Base-by-base conservation (phyloP, 176 grass and related monocot species). In the Phoenix roebelenii region DNA sequence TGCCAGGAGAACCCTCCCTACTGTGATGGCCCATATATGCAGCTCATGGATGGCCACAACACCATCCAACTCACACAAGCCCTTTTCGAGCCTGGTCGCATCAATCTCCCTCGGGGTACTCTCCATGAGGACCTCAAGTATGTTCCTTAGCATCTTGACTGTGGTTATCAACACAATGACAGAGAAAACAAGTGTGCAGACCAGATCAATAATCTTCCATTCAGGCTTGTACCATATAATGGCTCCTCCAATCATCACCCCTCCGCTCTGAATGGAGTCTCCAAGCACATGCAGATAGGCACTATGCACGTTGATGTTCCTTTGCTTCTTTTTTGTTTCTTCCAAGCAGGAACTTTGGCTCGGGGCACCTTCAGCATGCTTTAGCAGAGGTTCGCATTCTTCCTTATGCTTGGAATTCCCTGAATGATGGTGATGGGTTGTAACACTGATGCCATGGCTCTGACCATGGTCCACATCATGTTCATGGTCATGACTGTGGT, bases 121-220 rank as follows among this genome's bases (percentile, higher is more conserved):
- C 61, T 64, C 61, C 61, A 64, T 64, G 35, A 64, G 15, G 1
- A 64, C 61, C 61, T 64, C 61, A 15, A 64, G 61, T 64, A 64
- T 49, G 30, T 63, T 30, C 28, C 60, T 63, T 0, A 63, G 60
- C 60, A 63, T 63, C 29, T 22, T 63, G 60, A 63, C 22, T 5
- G 61, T 64, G 0, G 61, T 64, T 18, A 64, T 22, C 2, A 64
- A 39, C 18, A 64, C 61, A 16, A 64, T 64, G 61, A 64, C 20
- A 15, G 61, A 64, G 29, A 64, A 64, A 18, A 51, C 19, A 16
- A 64, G 61, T 24, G 61, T 64, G 61, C 61, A 51, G 17, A 51
- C 23, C 61, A 64, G 39, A 24, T 64, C 61, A 15, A 64, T 44
- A n/a, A 22, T 24, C 61, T 64, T 64, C 48, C 44, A 51, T 12